Conservation (phyloP, 208 protist species). For the Trypanosoma melophagium region DNA sequence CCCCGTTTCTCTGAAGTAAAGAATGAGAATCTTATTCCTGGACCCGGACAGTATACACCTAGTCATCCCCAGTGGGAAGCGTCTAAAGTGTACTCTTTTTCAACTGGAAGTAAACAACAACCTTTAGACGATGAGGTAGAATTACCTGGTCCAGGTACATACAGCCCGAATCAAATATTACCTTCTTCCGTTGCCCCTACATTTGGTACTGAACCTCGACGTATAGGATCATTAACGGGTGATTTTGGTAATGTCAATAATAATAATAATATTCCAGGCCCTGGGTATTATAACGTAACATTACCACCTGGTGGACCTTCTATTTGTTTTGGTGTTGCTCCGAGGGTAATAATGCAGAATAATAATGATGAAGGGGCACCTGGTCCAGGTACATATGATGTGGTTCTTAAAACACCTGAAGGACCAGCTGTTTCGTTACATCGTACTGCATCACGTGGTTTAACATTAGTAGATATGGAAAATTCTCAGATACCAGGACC, state of each 20-base stretch:
- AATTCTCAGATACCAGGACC: constrained; percentile 20
- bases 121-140: neutral
- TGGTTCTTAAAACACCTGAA: neutral
- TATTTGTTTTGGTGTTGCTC: constrained; percentile 24
- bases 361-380: constrained; percentile 10
- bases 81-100: constrained; percentile 28
- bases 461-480: constrained; percentile 20
- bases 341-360: neutral
- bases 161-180: constrained; percentile 13
- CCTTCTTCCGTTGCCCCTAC: neutral
- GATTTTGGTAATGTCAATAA: neutral
- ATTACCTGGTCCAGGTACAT: constrained; percentile 25
- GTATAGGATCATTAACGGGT: neutral
- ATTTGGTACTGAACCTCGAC: constrained; percentile 21
- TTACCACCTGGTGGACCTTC: constrained; percentile 1
- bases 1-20: constrained; percentile 14
- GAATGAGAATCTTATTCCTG: constrained; percentile 10
- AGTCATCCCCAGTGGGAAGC: constrained; percentile 26
- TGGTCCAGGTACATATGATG: constrained; percentile 38
- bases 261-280: constrained; percentile 10
- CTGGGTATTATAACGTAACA: constrained; percentile 21
- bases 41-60: constrained; percentile 29
- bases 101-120: constrained; percentile 5
- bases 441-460: constrained; percentile 19
- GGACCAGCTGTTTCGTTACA: constrained; percentile 16